phyloP scores from a whole-genome alignment of 176 grass and related monocot species.

The Oryza officinalis region DNA sequence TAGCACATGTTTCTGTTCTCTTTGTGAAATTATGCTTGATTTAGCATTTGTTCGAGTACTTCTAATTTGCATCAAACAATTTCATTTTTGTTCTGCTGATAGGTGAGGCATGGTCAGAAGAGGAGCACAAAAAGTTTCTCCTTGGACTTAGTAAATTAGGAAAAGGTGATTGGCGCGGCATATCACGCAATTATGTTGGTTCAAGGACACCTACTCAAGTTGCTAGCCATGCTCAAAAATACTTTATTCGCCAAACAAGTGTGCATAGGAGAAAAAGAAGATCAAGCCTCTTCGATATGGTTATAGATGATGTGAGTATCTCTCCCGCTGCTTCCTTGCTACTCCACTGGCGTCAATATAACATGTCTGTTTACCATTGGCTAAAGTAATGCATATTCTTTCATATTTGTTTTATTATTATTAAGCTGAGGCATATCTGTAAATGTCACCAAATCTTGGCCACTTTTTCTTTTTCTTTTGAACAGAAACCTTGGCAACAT shows the following conservation, averaged over 20 bases:
- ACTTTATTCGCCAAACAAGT: conserved; percentile 67
- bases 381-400: background rate
- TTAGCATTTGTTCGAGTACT: background rate
- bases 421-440: background rate
- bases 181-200: conserved; percentile 57
- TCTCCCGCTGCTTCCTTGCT: background rate
- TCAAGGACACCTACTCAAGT: conserved; percentile 76
- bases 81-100: conserved; percentile 10
- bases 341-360: background rate
- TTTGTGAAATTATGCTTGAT: background rate
- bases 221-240: conserved; percentile 77
- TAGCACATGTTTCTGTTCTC: background rate
- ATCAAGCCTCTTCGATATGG: conserved; percentile 73
- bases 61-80: conserved; percentile 8
- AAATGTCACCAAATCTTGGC: background rate
- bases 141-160: conserved; percentile 61
- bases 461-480: background rate
- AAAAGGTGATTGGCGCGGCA: conserved; percentile 76
- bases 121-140: conserved; percentile 71
- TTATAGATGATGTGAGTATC: conserved; percentile 52
- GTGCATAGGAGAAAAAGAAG: conserved; percentile 58
- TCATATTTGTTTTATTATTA: background rate
- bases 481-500: background rate
- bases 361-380: background rate
- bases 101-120: conserved; percentile 75